Conservation (phyloP, 2,329 filamentous ascomycete genomes). For the Alternaria sp. region DNA sequence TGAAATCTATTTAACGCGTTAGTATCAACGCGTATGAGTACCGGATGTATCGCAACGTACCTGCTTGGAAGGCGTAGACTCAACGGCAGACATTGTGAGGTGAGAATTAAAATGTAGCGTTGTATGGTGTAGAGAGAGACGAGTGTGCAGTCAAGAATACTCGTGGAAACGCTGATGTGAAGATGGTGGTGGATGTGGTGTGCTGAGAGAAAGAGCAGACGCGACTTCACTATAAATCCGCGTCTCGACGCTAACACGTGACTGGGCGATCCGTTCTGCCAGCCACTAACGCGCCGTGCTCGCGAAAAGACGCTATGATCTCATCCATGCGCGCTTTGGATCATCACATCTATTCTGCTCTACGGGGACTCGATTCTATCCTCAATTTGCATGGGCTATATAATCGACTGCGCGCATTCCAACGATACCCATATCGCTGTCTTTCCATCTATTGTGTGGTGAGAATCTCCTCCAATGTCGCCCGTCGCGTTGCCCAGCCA, state of each 20-base stretch:
- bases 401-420: slow-evolving; percentile 12
- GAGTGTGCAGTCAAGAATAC: slow-evolving; percentile 29
- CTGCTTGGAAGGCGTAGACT: slow-evolving; percentile 76
- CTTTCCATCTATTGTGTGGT: neutral
- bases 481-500: slow-evolving; percentile 38
- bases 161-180: slow-evolving; percentile 23
- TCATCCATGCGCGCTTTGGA: slow-evolving; percentile 23
- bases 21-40: slow-evolving; percentile 46
- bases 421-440: slow-evolving; percentile 29
- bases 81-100: slow-evolving; percentile 74
- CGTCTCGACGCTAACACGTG: slow-evolving; percentile 34
- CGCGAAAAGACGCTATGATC: slow-evolving; percentile 42
- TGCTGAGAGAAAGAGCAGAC: slow-evolving; percentile 26
- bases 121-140: slow-evolving; percentile 21
- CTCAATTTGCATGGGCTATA: neutral
- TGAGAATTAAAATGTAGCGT: slow-evolving; percentile 21
- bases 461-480: slow-evolving; percentile 16
- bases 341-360: slow-evolving; percentile 9
- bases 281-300: slow-evolving; percentile 27
- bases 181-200: slow-evolving; percentile 37
- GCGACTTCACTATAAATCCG: slow-evolving; percentile 37
- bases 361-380: neutral
- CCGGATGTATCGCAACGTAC: slow-evolving; percentile 57
- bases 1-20: slow-evolving; percentile 71
- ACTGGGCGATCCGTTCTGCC: slow-evolving; percentile 19